Evolutionary conservation across 495 filamentous ascomycete genomes (phyloP).

Genomic region (Penicillium tannophilum): DNA sequence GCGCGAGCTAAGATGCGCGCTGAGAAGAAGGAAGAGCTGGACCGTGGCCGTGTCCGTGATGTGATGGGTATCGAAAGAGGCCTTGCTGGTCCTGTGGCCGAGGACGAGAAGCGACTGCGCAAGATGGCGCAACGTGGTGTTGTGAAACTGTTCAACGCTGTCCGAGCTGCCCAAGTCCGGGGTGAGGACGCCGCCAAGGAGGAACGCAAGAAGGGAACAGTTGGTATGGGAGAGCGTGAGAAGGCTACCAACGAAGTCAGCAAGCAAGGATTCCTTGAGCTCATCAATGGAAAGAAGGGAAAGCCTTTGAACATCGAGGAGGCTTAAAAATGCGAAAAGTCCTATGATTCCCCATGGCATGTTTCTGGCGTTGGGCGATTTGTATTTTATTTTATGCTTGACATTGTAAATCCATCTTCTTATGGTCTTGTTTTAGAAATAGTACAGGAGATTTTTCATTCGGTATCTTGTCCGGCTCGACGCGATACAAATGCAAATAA

Average conservation of each 20-base stretch:
- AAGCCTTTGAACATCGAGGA: constrained; percentile 52
- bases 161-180: constrained; percentile 86
- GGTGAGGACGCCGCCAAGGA: constrained; percentile 72
- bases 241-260: constrained; percentile 92
- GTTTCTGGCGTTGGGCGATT: constrained; percentile 40
- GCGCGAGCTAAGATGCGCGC: constrained; percentile 76
- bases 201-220: constrained; percentile 68
- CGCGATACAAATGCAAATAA: constrained; percentile 20
- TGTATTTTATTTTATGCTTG: constrained; percentile 22
- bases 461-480: constrained; percentile 21
- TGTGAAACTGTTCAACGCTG: constrained; percentile 93
- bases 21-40: constrained; percentile 77
- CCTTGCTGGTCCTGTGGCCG: constrained; percentile 57
- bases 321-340: constrained; percentile 37
- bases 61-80: constrained; percentile 62
- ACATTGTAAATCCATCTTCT: constrained; percentile 19
- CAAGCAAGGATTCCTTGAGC: constrained; percentile 90
- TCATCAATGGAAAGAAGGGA: constrained; percentile 68
- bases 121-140: constrained; percentile 91
- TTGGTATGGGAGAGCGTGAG: constrained; percentile 71
- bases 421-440: constrained; percentile 20
- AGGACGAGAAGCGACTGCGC: constrained; percentile 76
- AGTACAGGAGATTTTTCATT: constrained; percentile 36
- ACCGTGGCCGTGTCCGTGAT: constrained; percentile 86
- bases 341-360: constrained; percentile 37